Evolutionary conservation across 352 stramenopile species (phyloP), one percentile per base, ranked within the genome.

Genomic region (Lagenidium giganteum): DNA sequence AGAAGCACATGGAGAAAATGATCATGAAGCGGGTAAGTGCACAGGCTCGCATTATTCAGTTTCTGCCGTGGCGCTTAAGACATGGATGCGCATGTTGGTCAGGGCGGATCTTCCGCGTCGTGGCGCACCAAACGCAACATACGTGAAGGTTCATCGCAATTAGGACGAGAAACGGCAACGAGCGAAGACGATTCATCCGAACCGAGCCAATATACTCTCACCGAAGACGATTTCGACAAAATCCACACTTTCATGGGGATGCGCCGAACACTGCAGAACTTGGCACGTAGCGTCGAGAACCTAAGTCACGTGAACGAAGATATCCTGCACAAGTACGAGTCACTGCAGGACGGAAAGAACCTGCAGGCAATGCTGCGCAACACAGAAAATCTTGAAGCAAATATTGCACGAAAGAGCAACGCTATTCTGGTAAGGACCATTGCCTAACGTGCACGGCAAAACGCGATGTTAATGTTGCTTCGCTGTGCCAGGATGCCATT

Each of bases 1-100:
- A 81, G 21, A 67, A 73, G 35, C 69, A 87, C 47, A 61, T 74
- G 38, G 66, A 87, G 47, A 82, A 76, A 21, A 67, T 75, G 47
- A 58, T 77, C 42, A 35, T 81, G 25, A 78, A 78, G 24, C 43
- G 70, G 47, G 74, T 83, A 65, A 9, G 53, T 46, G 6, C 18
- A 17, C 27, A 8, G 21, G 11, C 22, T 14, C 2, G 36, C 33
- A 3, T 24, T 44, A n/a, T 44, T 14, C 9, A 34, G 1, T 8
- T 21, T 16, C 8, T 3, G 26, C n/a, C n/a, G n/a, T n/a, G n/a
- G n/a, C n/a, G n/a, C n/a, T n/a, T n/a, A n/a, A n/a, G n/a, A n/a
- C n/a, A n/a, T n/a, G n/a, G n/a, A n/a, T 21, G 16, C 3, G 16
- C 16, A 26, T 49, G 22, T 28, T 36, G 22, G 6, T 27, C 31